Evolutionary conservation across 805 yeast species (phyloP).

Genomic region (Kazachstania africana): DNA sequence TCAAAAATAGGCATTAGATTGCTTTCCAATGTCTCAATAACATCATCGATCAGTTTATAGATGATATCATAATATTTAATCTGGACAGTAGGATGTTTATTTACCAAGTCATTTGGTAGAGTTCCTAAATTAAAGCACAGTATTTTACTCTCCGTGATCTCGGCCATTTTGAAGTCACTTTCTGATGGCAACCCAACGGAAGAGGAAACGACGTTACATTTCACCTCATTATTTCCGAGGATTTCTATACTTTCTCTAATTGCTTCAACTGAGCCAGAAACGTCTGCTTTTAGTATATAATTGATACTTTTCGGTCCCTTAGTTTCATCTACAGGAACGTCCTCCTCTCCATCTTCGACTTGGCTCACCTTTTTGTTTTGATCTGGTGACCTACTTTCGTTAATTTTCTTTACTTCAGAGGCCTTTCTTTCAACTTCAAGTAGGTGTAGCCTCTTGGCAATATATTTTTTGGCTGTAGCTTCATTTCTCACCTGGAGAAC

Average conservation of each 20-base stretch:
- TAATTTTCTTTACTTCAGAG: slow-evolving; percentile 56
- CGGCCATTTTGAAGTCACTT: slow-evolving; percentile 55
- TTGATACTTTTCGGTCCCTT: slow-evolving; percentile 30
- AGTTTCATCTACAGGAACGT: slow-evolving; percentile 21
- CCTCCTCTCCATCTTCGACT: slow-evolving; percentile 40
- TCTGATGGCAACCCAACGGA: slow-evolving; percentile 74
- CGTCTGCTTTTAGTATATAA: slow-evolving; percentile 81
- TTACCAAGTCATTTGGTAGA: slow-evolving; percentile 49
- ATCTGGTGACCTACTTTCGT: slow-evolving; percentile 46
- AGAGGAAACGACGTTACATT: slow-evolving; percentile 51
- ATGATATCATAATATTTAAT: slow-evolving; percentile 66
- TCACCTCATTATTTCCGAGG: slow-evolving; percentile 81
- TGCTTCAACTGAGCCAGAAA: slow-evolving; percentile 91
- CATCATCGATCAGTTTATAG: slow-evolving; percentile 78
- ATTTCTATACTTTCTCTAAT: slow-evolving; percentile 68
- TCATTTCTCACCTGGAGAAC: slow-evolving; percentile 69
- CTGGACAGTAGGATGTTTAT: slow-evolving; percentile 44
- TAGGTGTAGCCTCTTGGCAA: slow-evolving; percentile 53
- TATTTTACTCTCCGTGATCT: slow-evolving; percentile 58
- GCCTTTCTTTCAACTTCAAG: slow-evolving; percentile 46
- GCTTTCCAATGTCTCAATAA: slow-evolving; percentile 49
- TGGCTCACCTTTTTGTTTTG: slow-evolving; percentile 28
- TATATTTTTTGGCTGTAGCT: slow-evolving; percentile 61
- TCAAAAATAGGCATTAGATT: slow-evolving; percentile 57
- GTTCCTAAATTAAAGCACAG: slow-evolving; percentile 63